Evolutionary conservation across 2,329 filamentous ascomycete genomes (phyloP).

Genomic region (Bipolaris victoriae): DNA sequence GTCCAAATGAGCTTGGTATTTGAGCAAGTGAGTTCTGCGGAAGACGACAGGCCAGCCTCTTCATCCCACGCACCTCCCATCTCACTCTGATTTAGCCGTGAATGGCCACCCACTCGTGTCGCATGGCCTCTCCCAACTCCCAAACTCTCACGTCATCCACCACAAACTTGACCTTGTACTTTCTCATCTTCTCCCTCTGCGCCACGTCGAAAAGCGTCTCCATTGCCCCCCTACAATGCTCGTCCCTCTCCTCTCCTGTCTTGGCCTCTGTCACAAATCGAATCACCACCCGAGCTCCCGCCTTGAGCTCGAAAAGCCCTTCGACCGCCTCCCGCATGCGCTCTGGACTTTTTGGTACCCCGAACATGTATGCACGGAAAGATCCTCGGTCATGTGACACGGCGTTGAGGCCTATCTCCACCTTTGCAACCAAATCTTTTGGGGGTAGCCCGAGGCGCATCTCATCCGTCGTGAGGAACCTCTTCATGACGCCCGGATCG

Average conservation of each 20-base stretch:
- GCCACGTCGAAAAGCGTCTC: conserved; percentile 12
- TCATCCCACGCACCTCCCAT: too few species aligned
- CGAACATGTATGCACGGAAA: conserved; percentile 30
- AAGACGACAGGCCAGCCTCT: neutral
- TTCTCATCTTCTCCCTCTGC: conserved; percentile 12
- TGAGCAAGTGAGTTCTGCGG: too few species aligned
- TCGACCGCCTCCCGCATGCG: conserved; percentile 21
- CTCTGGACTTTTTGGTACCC: conserved; percentile 23
- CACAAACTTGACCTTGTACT: conserved; percentile 21
- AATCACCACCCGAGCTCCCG: conserved; percentile 22
- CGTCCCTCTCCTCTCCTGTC: conserved; percentile 12
- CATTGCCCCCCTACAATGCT: conserved; percentile 17
- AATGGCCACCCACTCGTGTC: conserved; percentile 9
- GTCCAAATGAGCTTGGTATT: too few species aligned
- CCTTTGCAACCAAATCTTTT: conserved; percentile 15
- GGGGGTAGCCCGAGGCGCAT: conserved; percentile 18
- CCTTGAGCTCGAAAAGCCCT: conserved; percentile 22
- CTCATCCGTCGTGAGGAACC: conserved; percentile 25
- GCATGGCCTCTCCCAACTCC: conserved; percentile 10
- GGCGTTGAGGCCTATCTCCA: conserved; percentile 25
- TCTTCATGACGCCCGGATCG: conserved; percentile 21
- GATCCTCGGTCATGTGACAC: conserved; percentile 25
- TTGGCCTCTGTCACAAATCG: conserved; percentile 23
- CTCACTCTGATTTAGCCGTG: conserved; percentile 2
- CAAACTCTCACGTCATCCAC: conserved; percentile 22